A percentile compares a stretch with the other conserved stretches of the same genome.
Conservation (phyloP, 345 rosid species). For the Punica granatum region DNA sequence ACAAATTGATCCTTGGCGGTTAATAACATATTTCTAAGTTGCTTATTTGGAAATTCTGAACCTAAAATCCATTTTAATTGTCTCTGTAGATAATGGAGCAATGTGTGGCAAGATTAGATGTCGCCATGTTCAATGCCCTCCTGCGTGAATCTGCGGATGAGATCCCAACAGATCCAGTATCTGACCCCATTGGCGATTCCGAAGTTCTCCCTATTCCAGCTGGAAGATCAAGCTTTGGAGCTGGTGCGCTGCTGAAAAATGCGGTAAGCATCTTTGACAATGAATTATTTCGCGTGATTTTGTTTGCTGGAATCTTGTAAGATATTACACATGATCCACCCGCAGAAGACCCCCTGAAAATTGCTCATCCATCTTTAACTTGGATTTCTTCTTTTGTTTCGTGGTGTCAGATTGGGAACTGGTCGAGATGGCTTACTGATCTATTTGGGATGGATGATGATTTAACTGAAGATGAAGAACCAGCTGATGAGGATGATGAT, state of each 20-base stretch:
- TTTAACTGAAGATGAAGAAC: conserved; percentile 22
- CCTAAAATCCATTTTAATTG: not conserved
- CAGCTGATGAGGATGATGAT: conserved; percentile 10
- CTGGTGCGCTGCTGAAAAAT: conserved; percentile 86
- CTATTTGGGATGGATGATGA: conserved; percentile 72
- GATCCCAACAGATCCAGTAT: conserved; percentile 86
- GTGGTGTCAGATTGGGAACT: conserved; percentile 73
- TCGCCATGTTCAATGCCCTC: conserved; percentile 95
- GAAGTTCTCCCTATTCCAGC: conserved; percentile 82
- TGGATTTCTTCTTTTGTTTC: conserved; percentile 8
- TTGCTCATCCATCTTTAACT: not conserved
- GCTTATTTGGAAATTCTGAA: not conserved
- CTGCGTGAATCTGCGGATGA: conserved; percentile 84
- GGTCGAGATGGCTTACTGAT: conserved; percentile 93
- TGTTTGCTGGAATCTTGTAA: not conserved
- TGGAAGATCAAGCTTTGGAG: conserved; percentile 75
- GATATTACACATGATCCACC: not conserved
- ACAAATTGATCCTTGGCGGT: not conserved
- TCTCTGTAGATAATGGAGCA: conserved; percentile 80
- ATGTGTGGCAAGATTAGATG: conserved; percentile 86
- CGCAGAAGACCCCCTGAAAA: not conserved
- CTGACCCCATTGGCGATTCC: conserved; percentile 76
- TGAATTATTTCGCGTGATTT: not conserved
- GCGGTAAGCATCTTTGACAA: conserved; percentile 33
- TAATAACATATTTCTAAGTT: not conserved